Base-by-base conservation (phyloP, 768 basidiomycete genomes). In the Imleria badia region DNA sequence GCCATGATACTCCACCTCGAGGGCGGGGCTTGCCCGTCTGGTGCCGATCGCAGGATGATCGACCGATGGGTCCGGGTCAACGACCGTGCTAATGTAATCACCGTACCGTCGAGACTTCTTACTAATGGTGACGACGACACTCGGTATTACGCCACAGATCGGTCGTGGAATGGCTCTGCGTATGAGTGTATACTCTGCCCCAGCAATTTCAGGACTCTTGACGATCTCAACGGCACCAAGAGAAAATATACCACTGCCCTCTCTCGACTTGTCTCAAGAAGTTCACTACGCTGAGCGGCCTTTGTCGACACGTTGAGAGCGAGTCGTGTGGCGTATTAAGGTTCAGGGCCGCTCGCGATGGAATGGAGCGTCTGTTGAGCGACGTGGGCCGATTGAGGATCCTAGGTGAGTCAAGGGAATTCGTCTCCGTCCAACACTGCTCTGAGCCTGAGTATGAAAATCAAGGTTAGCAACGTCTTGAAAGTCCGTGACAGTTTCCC, bases 111-210 rank as follows among this genome's bases (percentile, higher is more conserved):
- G 10, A 79, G 80, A 14, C 75, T 85, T 34, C 65, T 87, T 52
- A 75, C 73, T 10, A 6, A 60, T 11, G 61, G 66, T 20, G 60
- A 41, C 15, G n/a, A 23, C 9, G 33, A 44, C 1, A 9, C 38
- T 11, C 12, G 6, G 6, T 62, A 53, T 34, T n/a, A 51, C 20
- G 76, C 76, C 43, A 79, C 77, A 11, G 61, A 63, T 3, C 66
- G 57, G 26, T 72, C 79, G 13, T 79, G 72, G 73, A 80, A 79
- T 55, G 73, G 73, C 0, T 6, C 0, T 6, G 71, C 58, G 6
- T 89, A 75, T 65, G 85, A 89, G 67, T 89, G 87, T 67, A 81
- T 81, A 62, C 67, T 89, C 23, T 89, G 87, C 65, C 76, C 82
- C 64, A 52, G 48, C 20, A 59, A 46, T 13, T 84, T 77, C 60